Conservation (phyloP, 305 asterid genomes). For the Fraxinus albicans region DNA sequence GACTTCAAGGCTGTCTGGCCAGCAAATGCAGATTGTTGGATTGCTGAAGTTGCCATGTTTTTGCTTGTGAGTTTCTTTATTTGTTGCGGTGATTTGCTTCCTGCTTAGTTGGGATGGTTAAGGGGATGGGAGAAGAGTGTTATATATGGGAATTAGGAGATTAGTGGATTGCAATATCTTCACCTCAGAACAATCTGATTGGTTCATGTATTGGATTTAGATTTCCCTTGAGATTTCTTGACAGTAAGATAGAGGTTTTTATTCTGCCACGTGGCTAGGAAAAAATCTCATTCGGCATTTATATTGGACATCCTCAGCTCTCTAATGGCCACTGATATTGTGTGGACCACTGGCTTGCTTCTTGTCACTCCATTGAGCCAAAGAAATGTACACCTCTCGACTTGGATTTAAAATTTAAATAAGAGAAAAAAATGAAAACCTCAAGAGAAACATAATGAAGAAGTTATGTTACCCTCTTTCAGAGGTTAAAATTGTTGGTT, state of each 20-base stretch:
- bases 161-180: slow-evolving; percentile 43
- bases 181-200: slow-evolving; percentile 48
- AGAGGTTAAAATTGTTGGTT: too few species aligned
- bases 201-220: slow-evolving; percentile 41
- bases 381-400: not conserved
- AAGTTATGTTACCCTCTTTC: not conserved
- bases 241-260: slow-evolving; percentile 27
- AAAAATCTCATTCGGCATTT: slow-evolving; percentile 25
- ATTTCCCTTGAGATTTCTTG: slow-evolving; percentile 41
- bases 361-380: not conserved
- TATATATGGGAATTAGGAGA: slow-evolving; percentile 25
- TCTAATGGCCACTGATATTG: not conserved
- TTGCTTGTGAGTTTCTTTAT: not conserved
- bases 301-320: not conserved
- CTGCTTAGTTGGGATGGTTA: slow-evolving; percentile 9
- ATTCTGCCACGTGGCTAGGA: slow-evolving; percentile 51
- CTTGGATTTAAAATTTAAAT: too few species aligned
- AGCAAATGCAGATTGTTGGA: slow-evolving; percentile 79
- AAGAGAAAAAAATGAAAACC: not conserved
- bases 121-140: not conserved
- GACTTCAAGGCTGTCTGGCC: slow-evolving; percentile 65
- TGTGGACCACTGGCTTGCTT: not conserved
- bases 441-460: not conserved
- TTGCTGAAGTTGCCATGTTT: slow-evolving; percentile 67
- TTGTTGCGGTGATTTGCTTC: not conserved